These are phyloP conservation scores for Microcera coccophila DNA, from an alignment of 2,329 filamentous ascomycete genomes.

Conservation along the genomic window DNA sequence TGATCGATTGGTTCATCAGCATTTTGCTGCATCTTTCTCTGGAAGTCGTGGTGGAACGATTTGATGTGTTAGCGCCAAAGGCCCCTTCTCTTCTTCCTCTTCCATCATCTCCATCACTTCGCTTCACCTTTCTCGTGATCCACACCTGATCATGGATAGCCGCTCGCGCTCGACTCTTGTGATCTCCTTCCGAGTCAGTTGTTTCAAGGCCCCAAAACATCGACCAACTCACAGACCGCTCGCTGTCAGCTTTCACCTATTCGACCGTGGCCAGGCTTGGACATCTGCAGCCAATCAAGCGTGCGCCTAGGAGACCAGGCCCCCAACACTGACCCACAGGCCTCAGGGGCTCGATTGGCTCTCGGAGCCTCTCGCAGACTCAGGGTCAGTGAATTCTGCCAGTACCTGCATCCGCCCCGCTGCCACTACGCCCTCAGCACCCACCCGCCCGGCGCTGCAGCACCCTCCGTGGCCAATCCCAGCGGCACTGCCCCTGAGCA, in stretches of 20 bases:
- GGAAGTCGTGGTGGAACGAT: no score
- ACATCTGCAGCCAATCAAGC: conserved; percentile 19
- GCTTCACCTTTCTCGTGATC: no score
- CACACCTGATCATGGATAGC: no score
- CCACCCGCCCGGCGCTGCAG: conserved; percentile 2
- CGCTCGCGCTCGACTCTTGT: neutral
- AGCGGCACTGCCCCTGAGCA: conserved; percentile 20
- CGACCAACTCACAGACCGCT: neutral
- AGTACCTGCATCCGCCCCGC: neutral
- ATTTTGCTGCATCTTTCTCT: no score
- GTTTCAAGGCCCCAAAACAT: neutral
- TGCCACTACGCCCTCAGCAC: neutral
- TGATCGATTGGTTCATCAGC: no score
- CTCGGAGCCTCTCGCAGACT: no score
- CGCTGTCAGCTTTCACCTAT: no score
- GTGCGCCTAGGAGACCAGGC: conserved; percentile 11
- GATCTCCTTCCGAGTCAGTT: neutral
- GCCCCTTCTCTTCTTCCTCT: neutral
- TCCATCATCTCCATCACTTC: no score
- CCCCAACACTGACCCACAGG: conserved; percentile 3
- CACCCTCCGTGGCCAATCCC: conserved; percentile 20
- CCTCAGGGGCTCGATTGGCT: neutral
- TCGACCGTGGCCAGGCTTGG: neutral
- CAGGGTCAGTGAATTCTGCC: neutral
- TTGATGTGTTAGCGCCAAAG: neutral